Conservation (phyloP, 108 stramenopile species). For the Mediolabrus comicus region DNA sequence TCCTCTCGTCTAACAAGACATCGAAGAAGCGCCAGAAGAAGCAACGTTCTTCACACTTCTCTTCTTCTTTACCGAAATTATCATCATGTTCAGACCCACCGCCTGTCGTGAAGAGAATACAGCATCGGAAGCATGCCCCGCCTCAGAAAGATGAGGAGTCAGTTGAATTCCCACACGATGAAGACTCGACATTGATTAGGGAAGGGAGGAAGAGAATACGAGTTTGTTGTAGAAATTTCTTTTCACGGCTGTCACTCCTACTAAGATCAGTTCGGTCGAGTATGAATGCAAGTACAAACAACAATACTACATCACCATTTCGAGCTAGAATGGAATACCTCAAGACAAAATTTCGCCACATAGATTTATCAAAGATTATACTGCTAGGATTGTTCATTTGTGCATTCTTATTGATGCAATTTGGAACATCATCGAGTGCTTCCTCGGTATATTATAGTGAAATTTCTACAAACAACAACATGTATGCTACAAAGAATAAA, state of each 20-base stretch:
- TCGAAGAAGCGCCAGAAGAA: not conserved
- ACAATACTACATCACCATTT: not conserved
- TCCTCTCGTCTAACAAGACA: too few species aligned
- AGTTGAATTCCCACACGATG: not conserved
- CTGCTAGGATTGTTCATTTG: not conserved
- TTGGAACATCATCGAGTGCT: not conserved
- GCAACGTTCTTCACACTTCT: not conserved
- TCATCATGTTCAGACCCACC: not conserved
- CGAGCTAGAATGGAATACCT: not conserved
- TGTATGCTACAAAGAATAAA: not conserved
- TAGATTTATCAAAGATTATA: not conserved
- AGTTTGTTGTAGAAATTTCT: not conserved
- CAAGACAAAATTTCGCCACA: not conserved
- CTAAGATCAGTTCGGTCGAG: not conserved
- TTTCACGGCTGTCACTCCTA: not conserved
- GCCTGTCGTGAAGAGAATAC: not conserved
- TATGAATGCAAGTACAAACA: not conserved
- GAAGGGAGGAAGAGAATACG: not conserved
- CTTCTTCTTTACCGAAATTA: not conserved
- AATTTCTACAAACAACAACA: not conserved
- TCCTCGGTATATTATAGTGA: not conserved
- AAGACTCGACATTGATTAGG: not conserved
- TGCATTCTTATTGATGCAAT: constrained; percentile 5
- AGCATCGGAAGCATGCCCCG: not conserved
- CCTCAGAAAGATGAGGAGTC: not conserved